Evolutionary conservation across 768 basidiomycete genomes (phyloP).

Genomic region (Scleroderma bovista): DNA sequence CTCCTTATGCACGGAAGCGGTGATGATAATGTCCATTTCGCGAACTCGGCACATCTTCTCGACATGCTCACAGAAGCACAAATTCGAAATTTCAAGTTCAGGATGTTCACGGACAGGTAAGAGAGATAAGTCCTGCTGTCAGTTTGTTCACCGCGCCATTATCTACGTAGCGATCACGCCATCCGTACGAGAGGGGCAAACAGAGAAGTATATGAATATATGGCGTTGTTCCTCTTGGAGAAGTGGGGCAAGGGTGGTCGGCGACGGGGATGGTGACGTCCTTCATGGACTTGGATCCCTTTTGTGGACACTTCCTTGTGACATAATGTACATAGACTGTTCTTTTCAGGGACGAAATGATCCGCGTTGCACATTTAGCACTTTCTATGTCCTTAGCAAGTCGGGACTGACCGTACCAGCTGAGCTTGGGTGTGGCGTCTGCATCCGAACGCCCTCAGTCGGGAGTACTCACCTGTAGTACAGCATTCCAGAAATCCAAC

Average conservation of each 20-base stretch:
- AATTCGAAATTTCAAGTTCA: conserved; percentile 74
- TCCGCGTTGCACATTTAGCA: too few relatives aligned
- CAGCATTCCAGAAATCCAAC: too few relatives aligned
- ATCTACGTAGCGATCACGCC: conserved; percentile 61
- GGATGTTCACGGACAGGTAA: conserved; percentile 96
- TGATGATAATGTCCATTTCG: conserved; percentile 95
- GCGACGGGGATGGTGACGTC: conserved; percentile 50
- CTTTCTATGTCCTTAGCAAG: too few relatives aligned
- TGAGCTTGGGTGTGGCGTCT: too few relatives aligned
- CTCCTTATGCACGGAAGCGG: conserved; percentile 89
- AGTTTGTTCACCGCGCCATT: conserved; percentile 6
- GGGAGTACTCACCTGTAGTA: too few relatives aligned
- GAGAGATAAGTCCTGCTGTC: conserved; percentile 13
- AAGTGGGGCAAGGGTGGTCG: conserved; percentile 88
- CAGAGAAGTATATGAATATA: conserved; percentile 80
- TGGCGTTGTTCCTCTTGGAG: conserved; percentile 80
- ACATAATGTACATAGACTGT: not conserved
- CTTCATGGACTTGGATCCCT: not conserved
- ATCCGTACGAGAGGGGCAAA: conserved; percentile 73
- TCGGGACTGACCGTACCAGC: too few relatives aligned
- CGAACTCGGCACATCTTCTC: conserved; percentile 84
- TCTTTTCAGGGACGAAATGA: not conserved
- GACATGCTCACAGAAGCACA: conserved; percentile 85
- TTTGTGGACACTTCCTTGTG: not conserved
- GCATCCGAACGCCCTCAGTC: too few relatives aligned